A percentile compares a stretch with the other conserved stretches of the same genome.
Evolutionary conservation across 768 basidiomycete genomes (phyloP).

Genomic region (Pisolithus marmoratus): DNA sequence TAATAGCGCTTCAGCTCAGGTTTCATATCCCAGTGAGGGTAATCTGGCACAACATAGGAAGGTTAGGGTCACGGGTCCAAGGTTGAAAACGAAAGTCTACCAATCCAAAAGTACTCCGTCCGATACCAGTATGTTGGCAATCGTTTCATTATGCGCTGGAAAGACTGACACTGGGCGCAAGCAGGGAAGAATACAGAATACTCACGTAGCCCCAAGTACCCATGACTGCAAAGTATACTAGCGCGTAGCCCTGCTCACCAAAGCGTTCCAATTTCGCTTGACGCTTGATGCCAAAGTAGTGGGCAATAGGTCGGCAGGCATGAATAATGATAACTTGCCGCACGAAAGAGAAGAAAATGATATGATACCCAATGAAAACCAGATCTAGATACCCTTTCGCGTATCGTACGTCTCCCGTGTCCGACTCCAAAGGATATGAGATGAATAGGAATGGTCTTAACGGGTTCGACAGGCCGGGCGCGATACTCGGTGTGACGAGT

Average conservation of each 20-base stretch:
- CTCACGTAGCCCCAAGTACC: slow-evolving; percentile 77
- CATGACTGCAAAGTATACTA: slow-evolving; percentile 70
- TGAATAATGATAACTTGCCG: slow-evolving; percentile 70
- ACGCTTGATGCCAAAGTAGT: slow-evolving; percentile 62
- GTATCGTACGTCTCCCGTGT: slow-evolving; percentile 54
- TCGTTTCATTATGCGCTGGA: slow-evolving; percentile 74
- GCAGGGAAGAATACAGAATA: not conserved
- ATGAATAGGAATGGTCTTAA: slow-evolving; percentile 68
- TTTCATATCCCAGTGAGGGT: slow-evolving; percentile 87
- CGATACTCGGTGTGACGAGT: slow-evolving; percentile 41
- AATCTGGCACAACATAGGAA: slow-evolving; percentile 41
- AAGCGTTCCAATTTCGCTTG: slow-evolving; percentile 72
- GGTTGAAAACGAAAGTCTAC: slow-evolving; percentile 30
- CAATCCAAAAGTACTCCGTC: slow-evolving; percentile 81
- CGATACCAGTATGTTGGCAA: slow-evolving; percentile 84
- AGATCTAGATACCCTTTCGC: slow-evolving; percentile 72
- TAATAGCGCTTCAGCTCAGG: slow-evolving; percentile 87
- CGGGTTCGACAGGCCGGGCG: slow-evolving; percentile 56
- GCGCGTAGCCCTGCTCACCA: slow-evolving; percentile 86
- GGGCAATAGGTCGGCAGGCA: slow-evolving; percentile 62
- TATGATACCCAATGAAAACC: slow-evolving; percentile 72
- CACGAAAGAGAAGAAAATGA: slow-evolving; percentile 86
- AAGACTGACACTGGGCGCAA: not conserved
- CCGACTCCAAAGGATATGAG: slow-evolving; percentile 53
- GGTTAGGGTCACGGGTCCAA: slow-evolving; percentile 1